A percentile compares a stretch with the other conserved stretches of the same genome.
These are phyloP conservation scores for Lodderomyces elongisporus DNA, from an alignment of 1,139 yeast species.

Conservation along the genomic window DNA sequence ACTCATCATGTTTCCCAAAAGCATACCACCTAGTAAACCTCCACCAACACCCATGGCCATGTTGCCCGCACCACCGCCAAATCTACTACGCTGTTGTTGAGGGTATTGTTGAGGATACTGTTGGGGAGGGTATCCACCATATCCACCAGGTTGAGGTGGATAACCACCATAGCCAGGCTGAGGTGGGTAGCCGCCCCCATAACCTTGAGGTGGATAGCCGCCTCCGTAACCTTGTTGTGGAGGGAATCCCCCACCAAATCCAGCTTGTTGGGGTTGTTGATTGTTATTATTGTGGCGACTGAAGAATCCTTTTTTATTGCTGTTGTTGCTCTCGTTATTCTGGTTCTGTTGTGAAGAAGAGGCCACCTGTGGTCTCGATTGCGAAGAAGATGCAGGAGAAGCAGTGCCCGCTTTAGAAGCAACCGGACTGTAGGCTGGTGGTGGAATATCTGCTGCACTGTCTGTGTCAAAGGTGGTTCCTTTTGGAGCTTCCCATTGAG, in stretches of 20 bases:
- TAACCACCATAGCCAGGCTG: constrained; percentile 10
- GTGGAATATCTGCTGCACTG: constrained; percentile 25
- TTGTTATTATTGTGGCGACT: constrained; percentile 1
- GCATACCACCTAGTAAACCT: constrained; percentile 72
- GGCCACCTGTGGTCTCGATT: constrained; percentile 7
- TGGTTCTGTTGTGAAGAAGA: constrained; percentile 8
- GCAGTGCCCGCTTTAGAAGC: constrained; percentile 8
- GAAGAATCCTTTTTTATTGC: neutral
- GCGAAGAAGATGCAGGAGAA: constrained; percentile 7
- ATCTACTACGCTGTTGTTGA: constrained; percentile 16
- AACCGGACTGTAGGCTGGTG: constrained; percentile 31
- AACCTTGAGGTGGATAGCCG: constrained; percentile 13
- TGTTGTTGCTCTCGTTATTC: constrained; percentile 8
- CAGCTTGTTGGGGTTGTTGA: constrained; percentile 11
- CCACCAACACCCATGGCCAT: constrained; percentile 74
- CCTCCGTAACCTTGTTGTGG: constrained; percentile 5
- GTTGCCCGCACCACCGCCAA: constrained; percentile 29
- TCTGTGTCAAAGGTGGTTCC: constrained; percentile 43
- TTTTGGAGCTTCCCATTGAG: constrained; percentile 87
- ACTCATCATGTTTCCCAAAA: constrained; percentile 37
- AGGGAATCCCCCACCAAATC: constrained; percentile 13
- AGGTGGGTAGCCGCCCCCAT: constrained; percentile 9
- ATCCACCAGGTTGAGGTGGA: constrained; percentile 15
- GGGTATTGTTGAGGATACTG: constrained; percentile 15
- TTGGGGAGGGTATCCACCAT: constrained; percentile 20